phyloP scores from a whole-genome alignment of 2,329 filamentous ascomycete species.

The Fusarium robinianum region DNA sequence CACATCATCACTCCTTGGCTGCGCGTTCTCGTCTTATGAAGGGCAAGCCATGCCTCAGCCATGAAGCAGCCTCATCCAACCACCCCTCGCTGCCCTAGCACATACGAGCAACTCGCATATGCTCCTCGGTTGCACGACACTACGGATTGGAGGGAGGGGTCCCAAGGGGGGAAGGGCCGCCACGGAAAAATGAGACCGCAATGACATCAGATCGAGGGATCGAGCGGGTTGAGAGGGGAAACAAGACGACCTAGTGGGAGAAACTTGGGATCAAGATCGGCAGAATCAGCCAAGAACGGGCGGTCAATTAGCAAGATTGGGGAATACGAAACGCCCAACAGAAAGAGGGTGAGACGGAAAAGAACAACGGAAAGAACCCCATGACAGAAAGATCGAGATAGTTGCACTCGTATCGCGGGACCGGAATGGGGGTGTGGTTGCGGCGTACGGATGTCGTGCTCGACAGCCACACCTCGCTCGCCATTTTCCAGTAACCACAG shows the following conservation, averaged over 20 bases:
- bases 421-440: conserved; percentile 24
- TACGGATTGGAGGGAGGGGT: conserved; percentile 10
- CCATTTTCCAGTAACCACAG: neutral
- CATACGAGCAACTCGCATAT: conserved; percentile 2
- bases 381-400: conserved; percentile 1
- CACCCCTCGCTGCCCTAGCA: neutral
- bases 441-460: conserved; percentile 5
- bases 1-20: conserved; percentile 6
- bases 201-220: conserved; percentile 25
- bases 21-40: conserved; percentile 6
- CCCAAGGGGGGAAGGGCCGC: conserved; percentile 14
- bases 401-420: conserved; percentile 23
- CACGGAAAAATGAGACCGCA: conserved; percentile 21
- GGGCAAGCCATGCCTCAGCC: conserved; percentile 15
- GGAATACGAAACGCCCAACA: conserved; percentile 22
- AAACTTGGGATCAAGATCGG: no score
- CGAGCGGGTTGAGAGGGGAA: neutral
- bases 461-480: conserved; percentile 5
- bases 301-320: conserved; percentile 1
- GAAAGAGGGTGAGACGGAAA: neutral
- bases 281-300: neutral
- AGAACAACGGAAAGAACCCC: neutral
- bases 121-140: conserved; percentile 12
- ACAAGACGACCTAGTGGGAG: neutral
- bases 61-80: conserved; percentile 21